phyloP scores from a whole-genome alignment of 139 green algal genomes.

The Picochlorum sp. region DNA sequence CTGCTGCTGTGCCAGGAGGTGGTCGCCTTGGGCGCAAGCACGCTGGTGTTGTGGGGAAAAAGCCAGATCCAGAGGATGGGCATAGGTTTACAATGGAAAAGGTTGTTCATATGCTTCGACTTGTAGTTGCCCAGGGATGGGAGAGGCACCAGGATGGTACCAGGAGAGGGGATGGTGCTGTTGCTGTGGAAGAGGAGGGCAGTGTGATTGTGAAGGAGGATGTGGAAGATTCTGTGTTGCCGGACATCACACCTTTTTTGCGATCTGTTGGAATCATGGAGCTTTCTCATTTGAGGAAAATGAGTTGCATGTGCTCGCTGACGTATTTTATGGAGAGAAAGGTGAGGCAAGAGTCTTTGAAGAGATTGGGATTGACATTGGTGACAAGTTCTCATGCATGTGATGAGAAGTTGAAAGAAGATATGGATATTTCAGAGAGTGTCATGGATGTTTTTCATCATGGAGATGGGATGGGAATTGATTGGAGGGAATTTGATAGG shows the following conservation, averaged over 20 bases:
- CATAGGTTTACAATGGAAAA: too few species aligned
- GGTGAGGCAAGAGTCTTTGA: constrained; percentile 19
- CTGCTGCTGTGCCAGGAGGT: too few species aligned
- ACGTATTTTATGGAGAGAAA: constrained; percentile 51
- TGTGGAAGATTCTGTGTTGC: neutral
- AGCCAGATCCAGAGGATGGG: too few species aligned
- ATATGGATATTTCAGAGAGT: constrained; percentile 27
- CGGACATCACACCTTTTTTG: constrained; percentile 47
- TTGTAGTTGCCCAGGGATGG: too few species aligned
- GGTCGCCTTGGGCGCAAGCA: too few species aligned
- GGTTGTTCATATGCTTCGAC: too few species aligned
- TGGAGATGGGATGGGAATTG: constrained; percentile 59
- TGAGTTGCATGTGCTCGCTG: constrained; percentile 40
- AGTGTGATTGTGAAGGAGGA: too few species aligned
- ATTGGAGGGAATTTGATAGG: neutral
- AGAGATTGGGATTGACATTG: constrained; percentile 17
- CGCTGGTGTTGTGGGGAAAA: too few species aligned
- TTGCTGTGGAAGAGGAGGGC: too few species aligned
- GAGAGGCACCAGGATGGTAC: too few species aligned
- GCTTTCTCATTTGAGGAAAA: constrained; percentile 44
- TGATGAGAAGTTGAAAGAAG: constrained; percentile 28
- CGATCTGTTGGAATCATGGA: constrained; percentile 41
- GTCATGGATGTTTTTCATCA: constrained; percentile 21
- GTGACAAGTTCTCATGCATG: constrained; percentile 58
- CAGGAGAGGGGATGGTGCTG: too few species aligned